These are phyloP conservation scores for Botryotinia narcissicola DNA, from an alignment of 2,329 filamentous ascomycete species.

Conservation along the genomic window DNA sequence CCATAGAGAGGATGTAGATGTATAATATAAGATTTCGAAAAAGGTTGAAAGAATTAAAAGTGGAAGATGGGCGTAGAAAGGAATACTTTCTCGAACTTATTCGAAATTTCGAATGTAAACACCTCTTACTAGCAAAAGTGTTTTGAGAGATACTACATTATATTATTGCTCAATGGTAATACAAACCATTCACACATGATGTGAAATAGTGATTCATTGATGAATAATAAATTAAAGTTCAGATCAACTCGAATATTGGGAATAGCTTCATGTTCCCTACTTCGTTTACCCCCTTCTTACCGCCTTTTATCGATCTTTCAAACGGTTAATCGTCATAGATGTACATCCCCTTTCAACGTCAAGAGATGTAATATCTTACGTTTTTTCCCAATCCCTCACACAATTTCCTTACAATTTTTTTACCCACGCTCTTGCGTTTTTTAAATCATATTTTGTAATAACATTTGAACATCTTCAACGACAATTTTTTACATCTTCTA, in stretches of 20 bases:
- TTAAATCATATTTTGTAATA: not conserved
- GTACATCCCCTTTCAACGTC: not conserved
- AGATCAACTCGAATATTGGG: not conserved
- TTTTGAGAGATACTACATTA: not conserved
- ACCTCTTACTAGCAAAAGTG: not conserved
- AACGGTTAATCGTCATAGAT: not conserved
- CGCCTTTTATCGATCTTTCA: not conserved
- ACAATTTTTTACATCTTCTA: not conserved
- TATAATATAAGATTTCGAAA: not conserved
- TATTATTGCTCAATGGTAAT: not conserved
- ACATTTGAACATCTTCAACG: not conserved
- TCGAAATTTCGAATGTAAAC: not conserved
- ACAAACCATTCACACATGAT: not conserved
- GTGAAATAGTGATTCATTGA: not conserved
- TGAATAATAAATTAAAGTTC: not conserved
- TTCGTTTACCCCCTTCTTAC: not conserved
- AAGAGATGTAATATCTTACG: not conserved
- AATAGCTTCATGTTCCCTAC: not conserved
- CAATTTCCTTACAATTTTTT: not conserved
- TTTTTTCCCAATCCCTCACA: not conserved
- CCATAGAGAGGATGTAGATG: not conserved
- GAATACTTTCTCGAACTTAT: not conserved
- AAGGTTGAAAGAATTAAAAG: not conserved
- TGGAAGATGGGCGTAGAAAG: not conserved
- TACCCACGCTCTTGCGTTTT: not conserved